Evolutionary conservation across 768 basidiomycete species (phyloP).

Genomic region (Lactarius deliciosus): DNA sequence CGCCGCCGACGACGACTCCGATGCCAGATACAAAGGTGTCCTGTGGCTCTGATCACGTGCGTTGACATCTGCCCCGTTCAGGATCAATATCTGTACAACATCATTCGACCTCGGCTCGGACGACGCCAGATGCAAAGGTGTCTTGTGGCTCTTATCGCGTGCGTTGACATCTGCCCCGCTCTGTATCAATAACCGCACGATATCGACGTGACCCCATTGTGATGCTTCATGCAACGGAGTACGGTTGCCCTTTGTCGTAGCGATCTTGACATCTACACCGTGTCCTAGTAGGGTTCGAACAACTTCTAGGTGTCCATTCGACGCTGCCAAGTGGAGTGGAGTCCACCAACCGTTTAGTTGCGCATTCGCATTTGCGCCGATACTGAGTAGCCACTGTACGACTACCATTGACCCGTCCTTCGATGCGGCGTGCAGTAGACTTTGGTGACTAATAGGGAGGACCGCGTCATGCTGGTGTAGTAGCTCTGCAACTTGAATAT

Average conservation of each 20-base stretch:
- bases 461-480: neutral
- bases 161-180: too few species aligned
- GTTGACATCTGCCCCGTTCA: too few species aligned
- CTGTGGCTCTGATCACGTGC: too few species aligned
- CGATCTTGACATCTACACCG: neutral
- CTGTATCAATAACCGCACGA: too few species aligned
- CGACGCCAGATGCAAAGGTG: too few species aligned
- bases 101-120: too few species aligned
- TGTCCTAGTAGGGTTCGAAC: neutral
- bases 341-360: neutral
- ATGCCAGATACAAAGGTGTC: too few species aligned
- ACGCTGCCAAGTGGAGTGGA: neutral
- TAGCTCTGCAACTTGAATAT: neutral
- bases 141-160: too few species aligned
- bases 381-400: neutral
- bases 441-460: neutral
- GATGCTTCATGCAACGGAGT: neutral
- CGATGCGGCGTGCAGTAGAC: neutral
- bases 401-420: neutral
- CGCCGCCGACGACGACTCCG: too few species aligned
- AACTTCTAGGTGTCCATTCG: neutral
- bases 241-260: rapidly evolving
- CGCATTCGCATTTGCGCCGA: neutral
- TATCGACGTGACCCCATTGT: neutral
- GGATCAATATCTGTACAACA: too few species aligned